Evolutionary conservation across 2,329 filamentous ascomycete species (phyloP), one percentile per base, ranked within the genome.

Genomic region (Zymoseptoria crescenta): DNA sequence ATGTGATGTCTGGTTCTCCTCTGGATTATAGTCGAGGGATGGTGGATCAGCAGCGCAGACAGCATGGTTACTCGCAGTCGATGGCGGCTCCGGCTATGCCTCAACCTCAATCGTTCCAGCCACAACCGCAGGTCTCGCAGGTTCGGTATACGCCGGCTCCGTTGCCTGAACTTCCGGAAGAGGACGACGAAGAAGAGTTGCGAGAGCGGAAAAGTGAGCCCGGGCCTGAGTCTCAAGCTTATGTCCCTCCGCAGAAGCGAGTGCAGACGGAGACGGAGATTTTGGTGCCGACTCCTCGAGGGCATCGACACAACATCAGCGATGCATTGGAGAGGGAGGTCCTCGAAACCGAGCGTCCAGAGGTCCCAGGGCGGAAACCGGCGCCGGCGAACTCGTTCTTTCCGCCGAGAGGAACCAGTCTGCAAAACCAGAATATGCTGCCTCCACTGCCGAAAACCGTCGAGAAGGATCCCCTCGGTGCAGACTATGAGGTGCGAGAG

Each of bases 301-400:
- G 81, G 45, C 82, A 86, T 72, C 80, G 80, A 58, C 88, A 92
- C 66, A 91, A 91, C 65, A 80, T 89, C 49, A 91, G 87, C 68
- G 82, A 86, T 63, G 89, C 85, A 52, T 80, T 96, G 24, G 91
- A 96, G 71, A 87, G 87, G 62, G 91, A 94, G 65, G 87, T 95
- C 58, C 87, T 94, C 54, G 88, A 92, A 69, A 87, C 89, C 4
- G 89, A 96, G 68, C 56, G 51, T n/a, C 59, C 62, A 35, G 30
- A 56, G 9, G 20, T 54, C 49, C 21, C 56, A 13, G 45, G 8
- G 2, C 8, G 10, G 5, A 56, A 56, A 8, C 13, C 56, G 3
- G 55, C 2, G 53, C 53, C 27, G 49, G 13, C 45, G 19, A 49
- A 21, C 8, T 13, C 19, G 54, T 56, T 41, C 45, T 20, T n/a